Conservation (phyloP, 345 rosid species). For the Eucalyptus globulus region DNA sequence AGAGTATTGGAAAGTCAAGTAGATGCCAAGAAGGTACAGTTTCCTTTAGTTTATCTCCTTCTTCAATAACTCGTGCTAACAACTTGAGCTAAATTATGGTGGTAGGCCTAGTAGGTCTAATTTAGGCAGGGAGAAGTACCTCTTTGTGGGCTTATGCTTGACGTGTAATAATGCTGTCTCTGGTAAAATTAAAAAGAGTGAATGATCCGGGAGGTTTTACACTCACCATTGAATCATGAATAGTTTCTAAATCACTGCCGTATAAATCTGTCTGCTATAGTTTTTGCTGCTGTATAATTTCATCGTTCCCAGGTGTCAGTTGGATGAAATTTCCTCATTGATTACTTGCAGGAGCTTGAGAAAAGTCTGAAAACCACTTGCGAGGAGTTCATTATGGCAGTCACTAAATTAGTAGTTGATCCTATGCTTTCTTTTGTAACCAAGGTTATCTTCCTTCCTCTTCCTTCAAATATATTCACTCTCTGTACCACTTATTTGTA, state of each 20-base stretch:
- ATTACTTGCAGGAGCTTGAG: constrained; percentile 71
- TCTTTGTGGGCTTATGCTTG: not conserved
- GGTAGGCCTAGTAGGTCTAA: not conserved
- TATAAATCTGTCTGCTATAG: not conserved
- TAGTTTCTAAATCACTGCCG: not conserved
- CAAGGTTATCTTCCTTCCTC: constrained; percentile 41
- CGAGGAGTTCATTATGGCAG: constrained; percentile 97
- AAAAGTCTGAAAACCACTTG: constrained; percentile 91
- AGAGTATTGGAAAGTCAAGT: constrained; percentile 94
- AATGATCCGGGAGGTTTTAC: not conserved
- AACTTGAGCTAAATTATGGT: not conserved
- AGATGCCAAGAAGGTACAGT: constrained; percentile 89
- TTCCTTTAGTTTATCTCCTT: not conserved
- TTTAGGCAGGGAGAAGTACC: not conserved
- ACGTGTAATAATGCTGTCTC: not conserved
- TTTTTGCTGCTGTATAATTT: not conserved
- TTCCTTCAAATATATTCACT: not conserved
- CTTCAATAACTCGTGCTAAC: not conserved
- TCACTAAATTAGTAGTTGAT: constrained; percentile 91
- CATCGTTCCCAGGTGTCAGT: not conserved
- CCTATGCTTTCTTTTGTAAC: constrained; percentile 98
- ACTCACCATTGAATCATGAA: not conserved
- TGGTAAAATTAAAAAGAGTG: not conserved
- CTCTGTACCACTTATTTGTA: not conserved
- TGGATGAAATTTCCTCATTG: not conserved